A percentile compares a stretch with the other conserved stretches of the same genome.
phyloP scores from a whole-genome alignment of 1,139 yeast genomes.

The Eremothecium sinecaudum region DNA sequence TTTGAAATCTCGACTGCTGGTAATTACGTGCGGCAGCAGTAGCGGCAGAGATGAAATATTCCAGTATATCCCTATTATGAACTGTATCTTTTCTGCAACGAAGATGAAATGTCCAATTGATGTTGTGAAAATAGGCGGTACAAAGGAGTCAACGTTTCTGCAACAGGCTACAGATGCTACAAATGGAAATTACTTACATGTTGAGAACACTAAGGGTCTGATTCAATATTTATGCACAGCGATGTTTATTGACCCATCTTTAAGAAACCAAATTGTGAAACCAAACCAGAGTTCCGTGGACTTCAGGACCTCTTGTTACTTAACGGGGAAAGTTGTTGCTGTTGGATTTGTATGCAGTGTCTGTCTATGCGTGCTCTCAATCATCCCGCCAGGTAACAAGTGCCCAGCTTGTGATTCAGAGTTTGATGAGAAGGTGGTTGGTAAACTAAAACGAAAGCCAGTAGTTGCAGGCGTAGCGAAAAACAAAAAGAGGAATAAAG shows the following conservation, averaged over 20 bases:
- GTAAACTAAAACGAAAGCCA: slow-evolving; percentile 39
- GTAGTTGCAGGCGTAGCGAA: slow-evolving; percentile 18
- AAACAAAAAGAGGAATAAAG: slow-evolving; percentile 11
- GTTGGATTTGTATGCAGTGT: slow-evolving; percentile 94
- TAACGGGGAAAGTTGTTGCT: slow-evolving; percentile 82
- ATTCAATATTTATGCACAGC: slow-evolving; percentile 53
- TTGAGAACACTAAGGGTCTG: slow-evolving; percentile 67
- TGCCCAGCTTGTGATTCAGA: slow-evolving; percentile 66
- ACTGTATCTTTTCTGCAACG: slow-evolving; percentile 91
- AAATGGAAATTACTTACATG: slow-evolving; percentile 73
- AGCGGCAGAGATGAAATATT: slow-evolving; percentile 70
- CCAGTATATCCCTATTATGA: slow-evolving; percentile 90
- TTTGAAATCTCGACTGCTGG: slow-evolving; percentile 62
- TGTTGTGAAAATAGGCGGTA: slow-evolving; percentile 67
- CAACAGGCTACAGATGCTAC: slow-evolving; percentile 98
- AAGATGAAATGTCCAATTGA: slow-evolving; percentile 85
- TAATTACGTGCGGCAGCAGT: slow-evolving; percentile 43
- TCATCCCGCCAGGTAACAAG: slow-evolving; percentile 42
- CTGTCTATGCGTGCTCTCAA: slow-evolving; percentile 61
- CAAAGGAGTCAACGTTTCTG: slow-evolving; percentile 61
- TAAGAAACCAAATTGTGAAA: slow-evolving; percentile 62
- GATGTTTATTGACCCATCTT: slow-evolving; percentile 65
- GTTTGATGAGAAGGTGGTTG: slow-evolving; percentile 50
- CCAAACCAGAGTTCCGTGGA: slow-evolving; percentile 86
- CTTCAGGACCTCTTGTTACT: slow-evolving; percentile 88